Evolutionary conservation across 106 monocot genomes (phyloP), one percentile per base, ranked within the genome.

Genomic region (Dendrobium catenatum): DNA sequence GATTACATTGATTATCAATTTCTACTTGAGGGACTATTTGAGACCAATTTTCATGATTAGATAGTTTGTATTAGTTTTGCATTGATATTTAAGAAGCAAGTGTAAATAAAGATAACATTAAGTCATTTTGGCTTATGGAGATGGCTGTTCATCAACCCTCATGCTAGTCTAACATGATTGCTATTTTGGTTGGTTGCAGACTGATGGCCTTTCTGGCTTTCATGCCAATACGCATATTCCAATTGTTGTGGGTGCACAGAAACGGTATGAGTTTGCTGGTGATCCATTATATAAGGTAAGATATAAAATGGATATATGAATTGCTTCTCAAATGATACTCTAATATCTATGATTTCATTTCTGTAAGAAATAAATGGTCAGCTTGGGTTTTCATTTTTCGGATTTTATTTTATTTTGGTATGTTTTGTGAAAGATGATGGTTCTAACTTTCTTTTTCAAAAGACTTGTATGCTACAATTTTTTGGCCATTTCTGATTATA

Each of bases 181-280:
- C 11, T 68, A 7, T 84, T 56, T 70, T 64, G 54, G 27, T 81
- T 85, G 20, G 18, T 84, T 91, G 78, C 80, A 97, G 96, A 87
- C 89, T 78, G 98, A 95, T 82, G 86, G 93, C 33, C 84, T 99
- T 73, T 91, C 95, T 68, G 89, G 88, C 26, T 99, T 99, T 82
- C 98, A 99, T 89, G 80, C 98, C 66, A 99, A 99, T 55, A 91
- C 98, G 73, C 98, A 99, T 77, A 99, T 99, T 44, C 95, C 98
- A 46, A 33, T 95, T 85, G 89, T 99, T 78, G 72, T 99, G 37
- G 98, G 98, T 66, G 93, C 91, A 31, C 98, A 99, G 74, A 95
- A 75, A 83, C 84, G 98, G 9, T 99, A 99, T 87, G 98, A 99
- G 80, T 68, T 91, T 29, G 91, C 91, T 26, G 95, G 98, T 42